Evolutionary conservation across 2,329 filamentous ascomycete species (phyloP), one percentile per base, ranked within the genome.

Genomic region (Capronia americana): DNA sequence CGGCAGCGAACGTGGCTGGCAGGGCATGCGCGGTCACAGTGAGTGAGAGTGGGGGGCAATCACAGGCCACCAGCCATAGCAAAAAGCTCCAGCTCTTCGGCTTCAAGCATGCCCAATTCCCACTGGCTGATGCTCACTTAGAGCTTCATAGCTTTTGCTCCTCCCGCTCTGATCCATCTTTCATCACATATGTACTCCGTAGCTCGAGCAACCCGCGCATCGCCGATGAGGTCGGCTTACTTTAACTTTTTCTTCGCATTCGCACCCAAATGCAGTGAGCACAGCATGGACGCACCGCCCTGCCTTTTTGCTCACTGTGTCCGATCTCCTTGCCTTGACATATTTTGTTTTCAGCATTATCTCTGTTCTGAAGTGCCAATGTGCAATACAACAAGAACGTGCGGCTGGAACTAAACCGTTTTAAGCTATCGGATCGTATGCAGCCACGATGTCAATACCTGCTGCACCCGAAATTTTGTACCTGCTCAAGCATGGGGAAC

Each of bases 401-500:
- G 23, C 20, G 48, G 48, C 48, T 26, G 20, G 23, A 26, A 26
- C 23, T 51, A 51, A 5, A 51, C 48, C 48, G 20, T 51, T 23
- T 28, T 23, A 26, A 51, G 48, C n/a, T 55, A 28, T 38, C 32
- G 34, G 23, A 4, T 41, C 20, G 28, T 17, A 54, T 61, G 58
- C 46, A 44, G 58, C 30, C 48, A 23, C 48, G 30, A 61, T 61
- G 24, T 61, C 58, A 54, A 61, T 44, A n/a, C 58, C 11, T 17
- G 32, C 23, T 26, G 30, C n/a, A 23, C 46, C 20, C 26, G 58
- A 28, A 28, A 30, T 24, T 53, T 53, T 61, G 58, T 50, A 8
- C 48, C 53, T 11, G 7, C 24, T 32, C 24, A 7, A 54, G 50
- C 58, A 54, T 53, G 51, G 60, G 51, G 23, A 30, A 32, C 30